Conservation (phyloP, 768 basidiomycete genomes). For the Podaxis mareebaensis region DNA sequence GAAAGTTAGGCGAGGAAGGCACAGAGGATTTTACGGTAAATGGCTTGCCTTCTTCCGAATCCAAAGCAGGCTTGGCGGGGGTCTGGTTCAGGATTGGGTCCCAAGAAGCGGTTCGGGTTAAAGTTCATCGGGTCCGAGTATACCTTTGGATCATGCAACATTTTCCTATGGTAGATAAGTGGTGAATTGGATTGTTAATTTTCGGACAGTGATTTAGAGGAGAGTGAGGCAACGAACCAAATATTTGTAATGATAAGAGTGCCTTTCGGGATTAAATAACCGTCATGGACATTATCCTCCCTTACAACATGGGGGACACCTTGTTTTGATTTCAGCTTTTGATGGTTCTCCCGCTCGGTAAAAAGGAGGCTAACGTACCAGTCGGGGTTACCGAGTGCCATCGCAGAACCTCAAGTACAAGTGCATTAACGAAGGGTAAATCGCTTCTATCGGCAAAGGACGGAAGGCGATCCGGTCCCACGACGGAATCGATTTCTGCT, state of each 20-base stretch:
- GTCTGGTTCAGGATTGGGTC: background rate
- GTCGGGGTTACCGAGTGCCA: constrained; percentile 33
- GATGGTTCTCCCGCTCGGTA: constrained; percentile 9
- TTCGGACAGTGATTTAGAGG: background rate
- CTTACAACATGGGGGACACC: constrained; percentile 41
- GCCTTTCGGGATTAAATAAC: constrained; percentile 47
- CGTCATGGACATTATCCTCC: constrained; percentile 43
- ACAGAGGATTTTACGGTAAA: background rate
- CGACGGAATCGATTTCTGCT: background rate
- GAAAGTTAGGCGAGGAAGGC: background rate
- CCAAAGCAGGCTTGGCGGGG: background rate
- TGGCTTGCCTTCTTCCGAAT: background rate
- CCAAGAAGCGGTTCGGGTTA: background rate
- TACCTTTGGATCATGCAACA: constrained; percentile 31
- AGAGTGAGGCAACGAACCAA: constrained; percentile 24
- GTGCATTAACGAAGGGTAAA: background rate
- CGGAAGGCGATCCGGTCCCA: background rate
- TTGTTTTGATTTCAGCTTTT: constrained; percentile 9
- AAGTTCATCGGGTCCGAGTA: background rate
- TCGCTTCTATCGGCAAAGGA: background rate
- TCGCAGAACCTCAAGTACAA: background rate
- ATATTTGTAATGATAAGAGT: constrained; percentile 34
- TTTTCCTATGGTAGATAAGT: constrained; percentile 28
- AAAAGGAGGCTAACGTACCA: constrained; percentile 21
- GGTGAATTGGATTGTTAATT: background rate